Percentiles rank a stretch among this genome's conserved stretches.
Evolutionary conservation across 495 filamentous ascomycete species (phyloP).

Genomic region (Aspergillus bridgeri): DNA sequence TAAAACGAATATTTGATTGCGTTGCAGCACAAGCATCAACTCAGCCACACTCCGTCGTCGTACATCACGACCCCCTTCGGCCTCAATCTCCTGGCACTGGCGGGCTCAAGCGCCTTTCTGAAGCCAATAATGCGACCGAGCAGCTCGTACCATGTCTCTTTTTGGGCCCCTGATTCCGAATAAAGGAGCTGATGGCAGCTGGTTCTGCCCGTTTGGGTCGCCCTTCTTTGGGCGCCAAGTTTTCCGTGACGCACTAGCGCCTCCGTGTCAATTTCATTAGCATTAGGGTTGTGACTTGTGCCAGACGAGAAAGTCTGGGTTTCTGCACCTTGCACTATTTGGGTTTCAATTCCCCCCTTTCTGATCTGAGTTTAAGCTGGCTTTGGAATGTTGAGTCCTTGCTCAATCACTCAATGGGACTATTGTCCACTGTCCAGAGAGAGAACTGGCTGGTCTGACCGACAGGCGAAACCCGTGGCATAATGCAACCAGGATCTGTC

Average conservation of each 20-base stretch:
- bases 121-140: background rate
- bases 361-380: background rate
- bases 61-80: background rate
- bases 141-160: background rate
- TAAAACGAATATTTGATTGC: background rate
- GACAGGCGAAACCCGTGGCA: background rate
- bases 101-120: background rate
- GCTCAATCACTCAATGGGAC: background rate
- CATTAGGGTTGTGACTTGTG: too few relatives aligned
- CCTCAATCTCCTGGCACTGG: background rate
- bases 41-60: background rate
- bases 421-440: background rate
- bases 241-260: background rate
- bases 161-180: background rate
- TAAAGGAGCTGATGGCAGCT: background rate
- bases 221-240: background rate
- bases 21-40: background rate
- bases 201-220: background rate
- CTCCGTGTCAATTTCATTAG: background rate
- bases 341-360: too few relatives aligned
- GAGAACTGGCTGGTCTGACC: background rate
- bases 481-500: background rate
- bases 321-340: too few relatives aligned
- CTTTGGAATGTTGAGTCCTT: background rate
- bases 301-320: background rate